Evolutionary conservation across 768 basidiomycete species (phyloP), one percentile per base, ranked within the genome.

Genomic region (Amanita pseudoporphyria): DNA sequence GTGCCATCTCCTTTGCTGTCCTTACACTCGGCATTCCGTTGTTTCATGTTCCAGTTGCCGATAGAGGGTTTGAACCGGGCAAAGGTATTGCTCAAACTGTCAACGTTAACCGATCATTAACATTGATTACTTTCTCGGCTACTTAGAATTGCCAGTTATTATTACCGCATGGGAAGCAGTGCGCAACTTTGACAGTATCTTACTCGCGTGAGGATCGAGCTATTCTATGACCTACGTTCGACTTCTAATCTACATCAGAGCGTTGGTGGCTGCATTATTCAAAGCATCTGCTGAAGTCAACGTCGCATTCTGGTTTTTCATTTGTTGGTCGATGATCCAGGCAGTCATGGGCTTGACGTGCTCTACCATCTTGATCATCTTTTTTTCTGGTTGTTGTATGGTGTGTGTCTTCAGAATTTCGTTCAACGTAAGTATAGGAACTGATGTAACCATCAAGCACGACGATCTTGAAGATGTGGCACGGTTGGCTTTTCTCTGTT

Each of bases 351-450:
- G 22, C 14, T 7, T 50, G 31, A n/a, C 35, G 4, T 24, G 21
- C 19, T 50, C 49, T 9, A 50, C 30, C 1, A 32, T 42, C 18
- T 40, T 50, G 30, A 42, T 50, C 30, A 33, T 50, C 21, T 21
- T 22, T 12, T 50, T 47, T 36, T 38, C 36, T 5, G 12, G 31
- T 19, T n/a, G 19, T 18, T 3, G 5, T 12, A 12, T 22, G 39
- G 47, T 41, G 6, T 19, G 40, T 42, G 13, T 26, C 30, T 31
- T 18, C 10, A 22, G 28, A 31, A 5, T 14, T 48, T 9, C 12
- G n/a, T 5, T 40, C 12, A n/a, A n/a, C n/a, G n/a, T 9, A 5
- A 12, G 5, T 16, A 33, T 1, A 22, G 33, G 10, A 16, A n/a
- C 45, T 12, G 19, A 21, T 14, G 36, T 37, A n/a, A 37, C 2